Evolutionary conservation across 2,329 filamentous ascomycete genomes (phyloP).

Genomic region (Ophiosphaerella korrae): DNA sequence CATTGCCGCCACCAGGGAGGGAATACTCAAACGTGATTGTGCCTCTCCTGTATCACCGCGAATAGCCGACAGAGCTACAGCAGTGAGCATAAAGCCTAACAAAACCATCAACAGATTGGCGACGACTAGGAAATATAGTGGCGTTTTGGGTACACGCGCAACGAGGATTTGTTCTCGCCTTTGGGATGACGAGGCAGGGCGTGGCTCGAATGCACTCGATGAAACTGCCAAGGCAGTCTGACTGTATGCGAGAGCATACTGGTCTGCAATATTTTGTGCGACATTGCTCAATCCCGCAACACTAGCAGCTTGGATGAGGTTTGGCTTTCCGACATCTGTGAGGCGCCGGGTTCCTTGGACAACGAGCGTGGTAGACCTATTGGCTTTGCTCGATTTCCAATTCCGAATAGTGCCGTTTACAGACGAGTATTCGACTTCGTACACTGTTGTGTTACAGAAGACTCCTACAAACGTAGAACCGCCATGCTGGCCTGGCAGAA

Average conservation of each 20-base stretch:
- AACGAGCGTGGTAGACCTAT: neutral
- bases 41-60: conserved; percentile 1
- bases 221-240: conserved; percentile 2
- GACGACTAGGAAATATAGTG: neutral
- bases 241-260: conserved; percentile 4
- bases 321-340: conserved; percentile 1
- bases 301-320: conserved; percentile 1
- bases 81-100: conserved; percentile 1
- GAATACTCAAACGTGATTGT: conserved; percentile 4
- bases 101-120: neutral
- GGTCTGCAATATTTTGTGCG: neutral
- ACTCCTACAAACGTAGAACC: neutral
- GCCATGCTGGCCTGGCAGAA: neutral
- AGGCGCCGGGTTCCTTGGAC: conserved; percentile 1
- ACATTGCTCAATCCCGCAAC: neutral
- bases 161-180: neutral
- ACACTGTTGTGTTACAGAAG: conserved; percentile 1
- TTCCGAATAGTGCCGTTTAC: conserved; percentile 1
- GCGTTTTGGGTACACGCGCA: conserved; percentile 2
- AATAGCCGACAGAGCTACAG: neutral
- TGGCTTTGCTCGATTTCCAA: neutral
- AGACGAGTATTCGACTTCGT: conserved; percentile 1
- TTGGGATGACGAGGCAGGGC: neutral
- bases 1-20: neutral
- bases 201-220: neutral